These are phyloP conservation scores for Uronychia setigera DNA, from an alignment of 73 alveolate species.

Conservation along the genomic window DNA sequence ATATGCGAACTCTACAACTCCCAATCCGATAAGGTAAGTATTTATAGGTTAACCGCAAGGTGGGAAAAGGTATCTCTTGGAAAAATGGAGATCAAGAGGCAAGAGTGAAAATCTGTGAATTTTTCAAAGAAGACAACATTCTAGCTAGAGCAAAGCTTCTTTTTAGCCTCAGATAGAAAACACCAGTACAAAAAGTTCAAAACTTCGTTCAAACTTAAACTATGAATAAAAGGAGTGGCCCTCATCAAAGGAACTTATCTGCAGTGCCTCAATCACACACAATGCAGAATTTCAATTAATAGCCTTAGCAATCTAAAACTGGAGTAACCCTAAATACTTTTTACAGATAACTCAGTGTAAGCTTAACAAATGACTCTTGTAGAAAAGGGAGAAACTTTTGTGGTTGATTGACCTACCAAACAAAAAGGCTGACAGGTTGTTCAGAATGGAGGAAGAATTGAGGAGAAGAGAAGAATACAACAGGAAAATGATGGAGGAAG, in stretches of 20 bases:
- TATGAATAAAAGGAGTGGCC: constrained; percentile 3
- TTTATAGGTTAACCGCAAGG: not conserved
- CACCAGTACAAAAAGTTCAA: not conserved
- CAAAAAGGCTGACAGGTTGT: not conserved
- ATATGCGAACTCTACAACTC: constrained; percentile 3
- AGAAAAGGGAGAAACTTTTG: not conserved
- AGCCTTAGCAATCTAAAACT: too few species aligned
- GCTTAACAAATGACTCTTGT: not conserved
- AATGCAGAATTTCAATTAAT: too few species aligned
- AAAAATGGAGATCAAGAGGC: constrained; percentile 23
- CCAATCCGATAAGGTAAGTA: not conserved
- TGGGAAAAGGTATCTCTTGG: constrained; percentile 5
- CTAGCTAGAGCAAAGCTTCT: not conserved
- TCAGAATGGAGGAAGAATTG: not conserved
- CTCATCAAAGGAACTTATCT: too few species aligned
- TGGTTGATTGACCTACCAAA: not conserved
- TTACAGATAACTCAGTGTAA: not conserved
- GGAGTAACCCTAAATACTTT: not conserved
- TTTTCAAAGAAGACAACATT: constrained; percentile 22
- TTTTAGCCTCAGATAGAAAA: not conserved
- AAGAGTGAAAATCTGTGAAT: not conserved
- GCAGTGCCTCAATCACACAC: too few species aligned
- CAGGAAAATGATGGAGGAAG: not conserved
- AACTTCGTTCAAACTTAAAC: constrained; percentile 8
- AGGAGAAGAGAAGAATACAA: not conserved